Percentiles rank a stretch among this genome's conserved stretches.
Evolutionary conservation across 495 filamentous ascomycete species (phyloP).

Genomic region (Xylaria flabelliformis): DNA sequence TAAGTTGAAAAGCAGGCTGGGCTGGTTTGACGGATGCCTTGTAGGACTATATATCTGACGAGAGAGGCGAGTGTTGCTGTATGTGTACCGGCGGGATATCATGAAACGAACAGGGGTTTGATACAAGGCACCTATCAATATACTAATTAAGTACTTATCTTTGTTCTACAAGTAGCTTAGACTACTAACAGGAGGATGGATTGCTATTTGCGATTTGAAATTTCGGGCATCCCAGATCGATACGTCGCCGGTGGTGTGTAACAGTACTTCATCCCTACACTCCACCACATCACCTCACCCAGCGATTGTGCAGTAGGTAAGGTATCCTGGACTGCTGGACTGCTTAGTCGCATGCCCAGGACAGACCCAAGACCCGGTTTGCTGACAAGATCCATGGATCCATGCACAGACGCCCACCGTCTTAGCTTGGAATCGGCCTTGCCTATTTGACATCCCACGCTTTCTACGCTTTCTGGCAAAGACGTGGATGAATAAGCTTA

Average conservation of each 20-base stretch:
- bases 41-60: slow-evolving; percentile 27
- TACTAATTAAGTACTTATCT: slow-evolving; percentile 2
- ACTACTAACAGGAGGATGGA: background rate
- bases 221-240: slow-evolving; percentile 19
- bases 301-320: background rate
- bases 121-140: background rate
- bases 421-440: slow-evolving; percentile 21
- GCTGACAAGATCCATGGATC: slow-evolving; percentile 24
- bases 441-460: slow-evolving; percentile 24
- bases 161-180: background rate
- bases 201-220: slow-evolving; percentile 20
- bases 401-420: background rate
- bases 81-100: slow-evolving; percentile 1
- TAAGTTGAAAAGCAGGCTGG: background rate
- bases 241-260: background rate
- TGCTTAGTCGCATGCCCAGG: slow-evolving; percentile 26
- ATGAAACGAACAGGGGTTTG: slow-evolving; percentile 1
- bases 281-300: background rate
- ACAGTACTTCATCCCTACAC: background rate
- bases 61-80: background rate
- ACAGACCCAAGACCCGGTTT: slow-evolving; percentile 3
- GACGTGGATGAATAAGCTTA: slow-evolving; percentile 20
- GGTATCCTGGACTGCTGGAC: slow-evolving; percentile 6
- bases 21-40: slow-evolving; percentile 19
- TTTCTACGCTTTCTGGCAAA: too few species aligned